Evolutionary conservation across 139 green algal genomes (phyloP), one percentile per base, ranked within the genome.

Genomic region (Protoeuglena noctilucae): DNA sequence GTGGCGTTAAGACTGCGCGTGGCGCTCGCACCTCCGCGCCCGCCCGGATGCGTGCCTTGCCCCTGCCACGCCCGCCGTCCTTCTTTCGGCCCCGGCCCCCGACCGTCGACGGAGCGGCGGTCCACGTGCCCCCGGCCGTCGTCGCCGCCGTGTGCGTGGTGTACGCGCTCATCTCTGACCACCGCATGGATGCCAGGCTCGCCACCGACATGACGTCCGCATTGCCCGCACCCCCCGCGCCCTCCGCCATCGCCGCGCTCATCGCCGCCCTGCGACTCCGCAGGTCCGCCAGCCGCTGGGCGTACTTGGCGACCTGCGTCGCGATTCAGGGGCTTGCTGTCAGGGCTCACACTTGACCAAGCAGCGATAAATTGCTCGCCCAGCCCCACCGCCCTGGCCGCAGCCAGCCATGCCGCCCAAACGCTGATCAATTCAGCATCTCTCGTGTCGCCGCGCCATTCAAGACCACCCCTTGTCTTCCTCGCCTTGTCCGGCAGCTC

Each of bases 401-500:
- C n/a, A n/a, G n/a, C n/a, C n/a, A n/a, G n/a, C n/a, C n/a, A n/a
- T n/a, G n/a, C n/a, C n/a, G n/a, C n/a, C n/a, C n/a, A n/a, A n/a
- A n/a, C n/a, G n/a, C n/a, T n/a, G n/a, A n/a, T n/a, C n/a, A n/a
- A n/a, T n/a, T n/a, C n/a, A n/a, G n/a, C n/a, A n/a, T n/a, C n/a
- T n/a, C n/a, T n/a, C n/a, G n/a, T n/a, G n/a, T n/a, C n/a, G n/a
- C n/a, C n/a, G n/a, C n/a, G n/a, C n/a, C n/a, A n/a, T n/a, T n/a
- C n/a, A n/a, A n/a, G n/a, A n/a, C 16, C 51, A 39, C 9, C 9
- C 14, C 2, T 48, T n/a, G n/a, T n/a, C n/a, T n/a, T n/a, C 27
- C 5, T 3, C 2, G 89, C 58, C 2, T 70, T 70, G 46, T 73
- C 73, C 24, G 28, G 40, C 22, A 72, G 63, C 24, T 90, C 81